A percentile compares a stretch with the other conserved stretches of the same genome.
Conservation (phyloP, 2,329 filamentous ascomycete species). For the Apiospora koreana region DNA sequence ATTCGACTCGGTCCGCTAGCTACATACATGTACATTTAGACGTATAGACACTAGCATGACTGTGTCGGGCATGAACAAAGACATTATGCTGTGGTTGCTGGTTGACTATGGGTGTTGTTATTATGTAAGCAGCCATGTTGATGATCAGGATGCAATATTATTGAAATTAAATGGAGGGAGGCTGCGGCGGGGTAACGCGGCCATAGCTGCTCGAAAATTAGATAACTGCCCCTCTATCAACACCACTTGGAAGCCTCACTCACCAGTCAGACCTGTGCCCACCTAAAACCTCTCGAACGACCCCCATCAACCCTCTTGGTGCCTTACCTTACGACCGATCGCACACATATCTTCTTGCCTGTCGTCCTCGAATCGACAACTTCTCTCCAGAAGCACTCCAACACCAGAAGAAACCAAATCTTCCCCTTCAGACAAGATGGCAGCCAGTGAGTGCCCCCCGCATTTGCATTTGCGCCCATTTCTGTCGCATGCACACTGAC, state of each 20-base stretch:
- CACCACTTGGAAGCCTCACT: constrained; percentile 4
- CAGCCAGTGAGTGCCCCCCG: constrained; percentile 16
- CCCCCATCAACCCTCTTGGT: background rate
- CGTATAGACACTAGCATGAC: too few species aligned
- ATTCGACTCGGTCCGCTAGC: background rate
- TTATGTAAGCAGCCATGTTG: background rate
- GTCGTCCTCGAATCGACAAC: background rate
- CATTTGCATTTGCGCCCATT: constrained; percentile 6
- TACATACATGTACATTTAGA: too few species aligned
- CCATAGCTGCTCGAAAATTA: constrained; percentile 1
- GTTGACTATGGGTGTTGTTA: background rate
- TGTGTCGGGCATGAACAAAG: background rate
- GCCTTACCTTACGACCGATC: constrained; percentile 3
- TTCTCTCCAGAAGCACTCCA: background rate
- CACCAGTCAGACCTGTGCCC: constrained; percentile 1
- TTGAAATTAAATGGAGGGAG: background rate
- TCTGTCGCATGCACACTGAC: constrained; percentile 5
- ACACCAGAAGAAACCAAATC: background rate
- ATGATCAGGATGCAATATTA: background rate
- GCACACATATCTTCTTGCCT: background rate
- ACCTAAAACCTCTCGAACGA: constrained; percentile 6
- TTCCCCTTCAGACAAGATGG: constrained; percentile 14
- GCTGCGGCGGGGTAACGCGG: background rate
- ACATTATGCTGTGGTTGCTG: background rate
- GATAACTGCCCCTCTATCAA: constrained; percentile 7